Conservation (phyloP, 2,329 filamentous ascomycete genomes). For the Herpotrichia juniperi region DNA sequence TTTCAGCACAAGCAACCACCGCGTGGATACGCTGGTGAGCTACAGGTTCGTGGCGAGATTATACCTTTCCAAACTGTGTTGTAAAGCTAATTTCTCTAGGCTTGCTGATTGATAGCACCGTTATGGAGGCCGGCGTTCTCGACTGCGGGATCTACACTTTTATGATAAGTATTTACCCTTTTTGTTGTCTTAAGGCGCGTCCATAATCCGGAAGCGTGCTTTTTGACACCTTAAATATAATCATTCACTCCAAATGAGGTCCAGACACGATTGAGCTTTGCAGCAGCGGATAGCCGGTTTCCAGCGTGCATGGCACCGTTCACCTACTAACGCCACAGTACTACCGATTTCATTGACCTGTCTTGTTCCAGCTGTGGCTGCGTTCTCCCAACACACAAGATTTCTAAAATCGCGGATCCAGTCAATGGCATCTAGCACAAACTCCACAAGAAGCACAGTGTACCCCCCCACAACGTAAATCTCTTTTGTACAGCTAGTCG, state of each 20-base stretch:
- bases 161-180: not conserved
- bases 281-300: too few relatives aligned
- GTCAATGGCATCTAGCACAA: not conserved
- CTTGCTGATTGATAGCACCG: conserved; percentile 28
- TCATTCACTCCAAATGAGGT: not conserved
- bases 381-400: too few relatives aligned
- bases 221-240: not conserved
- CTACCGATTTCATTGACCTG: not conserved
- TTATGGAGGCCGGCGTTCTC: not conserved
- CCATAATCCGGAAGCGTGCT: not conserved
- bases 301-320: too few relatives aligned
- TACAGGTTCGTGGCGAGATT: conserved; percentile 63
- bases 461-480: too few relatives aligned
- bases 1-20: conserved; percentile 93
- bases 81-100: conserved; percentile 19
- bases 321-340: not conserved
- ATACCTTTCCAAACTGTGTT: not conserved
- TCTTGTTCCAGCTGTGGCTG: not conserved
- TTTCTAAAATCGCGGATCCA: too few relatives aligned
- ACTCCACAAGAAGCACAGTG: not conserved
- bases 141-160: not conserved
- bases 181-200: not conserved
- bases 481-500: too few relatives aligned
- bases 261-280: not conserved
- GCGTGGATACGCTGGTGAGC: conserved; percentile 93